Percentiles rank a stretch among this genome's conserved stretches.
phyloP scores from a whole-genome alignment of 2,329 filamentous ascomycete genomes.

The Fusarium beomiforme region DNA sequence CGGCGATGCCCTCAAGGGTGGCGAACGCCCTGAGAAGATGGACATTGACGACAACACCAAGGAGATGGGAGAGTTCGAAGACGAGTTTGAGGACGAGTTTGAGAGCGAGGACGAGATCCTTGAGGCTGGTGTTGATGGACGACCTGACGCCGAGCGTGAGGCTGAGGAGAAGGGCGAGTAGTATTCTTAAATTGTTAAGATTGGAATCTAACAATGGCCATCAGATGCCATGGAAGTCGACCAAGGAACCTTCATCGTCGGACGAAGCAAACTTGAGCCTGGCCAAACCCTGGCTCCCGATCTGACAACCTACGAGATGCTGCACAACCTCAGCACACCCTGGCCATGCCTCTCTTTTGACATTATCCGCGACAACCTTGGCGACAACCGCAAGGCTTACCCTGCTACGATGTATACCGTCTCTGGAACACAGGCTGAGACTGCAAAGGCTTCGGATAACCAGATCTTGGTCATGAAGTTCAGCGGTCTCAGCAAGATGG shows the following conservation, averaged over 20 bases:
- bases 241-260: conserved; percentile 94
- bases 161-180: conserved; percentile 77
- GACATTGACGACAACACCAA: conserved; percentile 69
- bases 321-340: conserved; percentile 91
- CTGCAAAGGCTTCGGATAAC: conserved; percentile 80
- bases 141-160: conserved; percentile 91
- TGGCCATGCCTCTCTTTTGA: conserved; percentile 99
- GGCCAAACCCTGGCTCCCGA: conserved; percentile 93
- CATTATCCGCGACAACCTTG: conserved; percentile 84
- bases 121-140: conserved; percentile 92
- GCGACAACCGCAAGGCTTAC: conserved; percentile 90
- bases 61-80: conserved; percentile 86
- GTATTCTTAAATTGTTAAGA: accelerated
- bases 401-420: conserved; percentile 96
- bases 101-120: conserved; percentile 91
- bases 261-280: conserved; percentile 87
- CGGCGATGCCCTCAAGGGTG: conserved; percentile 64
- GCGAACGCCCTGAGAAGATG: conserved; percentile 70
- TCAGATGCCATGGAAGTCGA: conserved; percentile 89
- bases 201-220: neutral
- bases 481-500: conserved; percentile 89
- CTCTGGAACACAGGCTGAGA: conserved; percentile 91
- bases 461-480: conserved; percentile 96
- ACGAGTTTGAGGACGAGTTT: conserved; percentile 93
- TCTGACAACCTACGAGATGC: conserved; percentile 95